Base-by-base conservation (phyloP, 306 rosid species). In the Senna tora region DNA sequence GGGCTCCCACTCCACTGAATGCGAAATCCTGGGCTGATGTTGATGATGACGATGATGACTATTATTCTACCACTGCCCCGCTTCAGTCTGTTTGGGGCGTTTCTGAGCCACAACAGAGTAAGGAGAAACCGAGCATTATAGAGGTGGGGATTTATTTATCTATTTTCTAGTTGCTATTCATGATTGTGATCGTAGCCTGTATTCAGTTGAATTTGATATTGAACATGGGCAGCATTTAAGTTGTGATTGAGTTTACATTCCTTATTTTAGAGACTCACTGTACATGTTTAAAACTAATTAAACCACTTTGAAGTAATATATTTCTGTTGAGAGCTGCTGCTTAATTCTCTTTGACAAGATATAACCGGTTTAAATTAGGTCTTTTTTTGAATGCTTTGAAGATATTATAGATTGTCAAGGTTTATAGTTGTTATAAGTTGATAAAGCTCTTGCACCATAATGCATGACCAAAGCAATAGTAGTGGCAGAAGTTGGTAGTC, bases 41-140 rank as follows among this genome's bases (percentile, higher is more conserved):
- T 0, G 98, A 94, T 0, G 98, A 94, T 5, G 97, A 93, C 8
- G 98, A 93, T 0, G 98, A 94, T 1, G 98, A 91, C 66, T 94
- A 89, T 43, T 94, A 75, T 12, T 87, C 91, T 63, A 86, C 97
- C 66, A 77, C 92, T 0, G 87, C 95, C 14, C 94, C 96, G 66
- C 94, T 91, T 30, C 88, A 82, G 70, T 61, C 90, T n/a, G 81
- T 81, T 7, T 91, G 92, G 97, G 75, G 80, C 46, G 77, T 69
- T 41, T 46, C 92, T 0, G 92, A 90, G 65, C 60, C 90, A 20
- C 85, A 79, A 0, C 86, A 64, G 45, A 82, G 62, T 65, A 80
- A 85, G 76, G 90, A 78, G 32, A 84, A 65, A 57, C 83, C 72
- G 0, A 77, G 54, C 33, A 65, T 68, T 74, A 75, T 81, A 22